Conservation (phyloP, 768 basidiomycete genomes). For the Hirschioporus abietinus region DNA sequence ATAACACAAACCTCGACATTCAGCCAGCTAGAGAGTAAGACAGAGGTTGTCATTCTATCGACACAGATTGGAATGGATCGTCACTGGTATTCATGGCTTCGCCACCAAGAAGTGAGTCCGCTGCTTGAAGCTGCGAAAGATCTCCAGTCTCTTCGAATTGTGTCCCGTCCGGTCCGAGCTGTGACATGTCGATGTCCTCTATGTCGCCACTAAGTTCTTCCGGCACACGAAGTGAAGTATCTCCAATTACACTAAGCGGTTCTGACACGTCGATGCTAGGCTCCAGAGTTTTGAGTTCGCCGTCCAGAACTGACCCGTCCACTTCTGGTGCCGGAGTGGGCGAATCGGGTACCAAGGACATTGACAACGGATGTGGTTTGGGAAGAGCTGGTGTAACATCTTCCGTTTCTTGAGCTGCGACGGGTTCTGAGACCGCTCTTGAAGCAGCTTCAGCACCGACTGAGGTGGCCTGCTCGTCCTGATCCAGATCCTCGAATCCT, state of each 20-base stretch:
- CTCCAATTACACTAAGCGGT: slow-evolving; percentile 29
- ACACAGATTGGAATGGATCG: slow-evolving; percentile 47
- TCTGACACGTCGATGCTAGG: slow-evolving; percentile 30
- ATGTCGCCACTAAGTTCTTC: slow-evolving; percentile 19
- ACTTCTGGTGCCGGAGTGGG: slow-evolving; percentile 29
- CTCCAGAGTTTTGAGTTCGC: slow-evolving; percentile 53
- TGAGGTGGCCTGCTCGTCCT: slow-evolving; percentile 48
- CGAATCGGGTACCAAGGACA: slow-evolving; percentile 42
- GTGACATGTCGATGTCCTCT: slow-evolving; percentile 57
- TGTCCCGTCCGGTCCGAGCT: slow-evolving; percentile 61
- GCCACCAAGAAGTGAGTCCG: slow-evolving; percentile 53
- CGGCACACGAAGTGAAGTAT: slow-evolving; percentile 22
- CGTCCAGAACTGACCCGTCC: slow-evolving; percentile 40
- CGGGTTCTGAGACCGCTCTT: slow-evolving; percentile 33
- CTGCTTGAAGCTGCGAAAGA: slow-evolving; percentile 49
- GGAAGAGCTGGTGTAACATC: slow-evolving; percentile 44
- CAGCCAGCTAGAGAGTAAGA: neutral
- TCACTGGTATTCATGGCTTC: slow-evolving; percentile 51
- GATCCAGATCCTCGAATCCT: slow-evolving; percentile 69
- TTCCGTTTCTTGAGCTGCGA: slow-evolving; percentile 36
- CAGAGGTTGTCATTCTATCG: neutral
- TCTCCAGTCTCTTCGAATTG: slow-evolving; percentile 45
- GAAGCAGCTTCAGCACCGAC: slow-evolving; percentile 34
- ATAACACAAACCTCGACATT: neutral
- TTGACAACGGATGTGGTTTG: slow-evolving; percentile 59